Conservation (phyloP, 768 basidiomycete species). For the Tricholomella constricta region DNA sequence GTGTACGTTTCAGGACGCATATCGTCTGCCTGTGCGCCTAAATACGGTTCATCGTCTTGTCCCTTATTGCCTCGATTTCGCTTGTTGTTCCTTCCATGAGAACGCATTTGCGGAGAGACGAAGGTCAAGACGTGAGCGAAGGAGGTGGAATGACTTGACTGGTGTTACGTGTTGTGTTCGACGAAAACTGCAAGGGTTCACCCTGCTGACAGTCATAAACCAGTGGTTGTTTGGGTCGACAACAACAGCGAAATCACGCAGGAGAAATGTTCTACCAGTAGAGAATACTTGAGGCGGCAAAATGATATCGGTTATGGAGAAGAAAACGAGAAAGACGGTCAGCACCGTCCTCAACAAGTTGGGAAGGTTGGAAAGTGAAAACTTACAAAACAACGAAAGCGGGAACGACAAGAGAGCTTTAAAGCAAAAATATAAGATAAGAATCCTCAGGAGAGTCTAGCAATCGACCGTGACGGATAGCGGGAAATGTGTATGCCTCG, state of each 20-base stretch:
- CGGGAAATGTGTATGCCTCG: slow-evolving; percentile 6
- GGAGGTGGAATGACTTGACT: slow-evolving; percentile 23
- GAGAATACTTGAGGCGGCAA: slow-evolving; percentile 3
- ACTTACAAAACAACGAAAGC: slow-evolving; percentile 35
- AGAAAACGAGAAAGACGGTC: slow-evolving; percentile 13
- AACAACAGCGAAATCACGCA: slow-evolving; percentile 20
- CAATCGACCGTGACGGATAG: slow-evolving; percentile 3
- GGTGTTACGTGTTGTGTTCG: slow-evolving; percentile 35
- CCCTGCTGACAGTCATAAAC: slow-evolving; percentile 19
- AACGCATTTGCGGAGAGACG: slow-evolving; percentile 38
- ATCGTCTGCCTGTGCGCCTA: slow-evolving; percentile 53
- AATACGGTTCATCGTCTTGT: slow-evolving; percentile 50
- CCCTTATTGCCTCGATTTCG: slow-evolving; percentile 55
- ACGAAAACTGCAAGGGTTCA: slow-evolving; percentile 36
- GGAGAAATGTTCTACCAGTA: slow-evolving; percentile 3
- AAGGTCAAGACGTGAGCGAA: slow-evolving; percentile 22
- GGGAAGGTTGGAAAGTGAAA: slow-evolving; percentile 19
- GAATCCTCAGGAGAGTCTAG: slow-evolving; percentile 11
- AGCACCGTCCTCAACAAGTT: slow-evolving; percentile 14
- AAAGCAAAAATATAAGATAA: slow-evolving; percentile 9
- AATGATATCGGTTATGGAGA: slow-evolving; percentile 5
- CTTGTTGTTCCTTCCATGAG: slow-evolving; percentile 48
- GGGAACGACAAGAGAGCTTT: slow-evolving; percentile 9
- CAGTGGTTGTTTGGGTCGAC: slow-evolving; percentile 5
- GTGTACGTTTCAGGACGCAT: slow-evolving; percentile 53